Conservation (phyloP, 2,329 filamentous ascomycete species). For the Fusarium secorum region DNA sequence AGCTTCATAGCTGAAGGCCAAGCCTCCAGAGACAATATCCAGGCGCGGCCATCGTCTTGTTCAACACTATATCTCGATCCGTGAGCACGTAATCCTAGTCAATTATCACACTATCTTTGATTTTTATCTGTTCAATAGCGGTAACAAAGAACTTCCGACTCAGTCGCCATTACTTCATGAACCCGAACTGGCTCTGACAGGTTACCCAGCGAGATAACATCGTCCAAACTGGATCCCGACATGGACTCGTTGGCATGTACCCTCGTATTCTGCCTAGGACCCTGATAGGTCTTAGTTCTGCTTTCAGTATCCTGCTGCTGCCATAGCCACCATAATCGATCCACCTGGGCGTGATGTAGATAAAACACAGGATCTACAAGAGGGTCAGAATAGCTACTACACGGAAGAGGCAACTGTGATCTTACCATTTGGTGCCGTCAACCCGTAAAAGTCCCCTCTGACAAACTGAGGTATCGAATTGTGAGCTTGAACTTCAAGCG, state of each 20-base stretch:
- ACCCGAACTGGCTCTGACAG: background rate
- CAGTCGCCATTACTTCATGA: background rate
- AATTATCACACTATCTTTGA: background rate
- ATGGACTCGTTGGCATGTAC: background rate
- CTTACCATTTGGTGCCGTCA: background rate
- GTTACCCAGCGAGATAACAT: background rate
- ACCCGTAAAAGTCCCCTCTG: background rate
- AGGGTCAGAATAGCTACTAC: background rate
- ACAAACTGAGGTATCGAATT: background rate
- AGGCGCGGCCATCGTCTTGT: rapidly evolving
- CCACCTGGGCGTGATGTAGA: background rate
- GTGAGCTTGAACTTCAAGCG: background rate
- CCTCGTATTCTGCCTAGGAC: background rate
- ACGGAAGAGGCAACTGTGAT: too few species aligned
- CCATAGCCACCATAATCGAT: background rate
- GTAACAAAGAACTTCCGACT: background rate
- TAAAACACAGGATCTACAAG: background rate
- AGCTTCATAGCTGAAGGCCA: background rate
- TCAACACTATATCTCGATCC: background rate
- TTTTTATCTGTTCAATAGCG: background rate
- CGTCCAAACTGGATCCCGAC: background rate
- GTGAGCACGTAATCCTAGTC: background rate
- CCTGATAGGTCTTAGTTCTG: background rate
- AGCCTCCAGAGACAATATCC: rapidly evolving
- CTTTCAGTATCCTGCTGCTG: background rate